These are phyloP conservation scores for Umbelopsis isabellina DNA, from an alignment of 192 early-diverging fungal species.

Conservation along the genomic window DNA sequence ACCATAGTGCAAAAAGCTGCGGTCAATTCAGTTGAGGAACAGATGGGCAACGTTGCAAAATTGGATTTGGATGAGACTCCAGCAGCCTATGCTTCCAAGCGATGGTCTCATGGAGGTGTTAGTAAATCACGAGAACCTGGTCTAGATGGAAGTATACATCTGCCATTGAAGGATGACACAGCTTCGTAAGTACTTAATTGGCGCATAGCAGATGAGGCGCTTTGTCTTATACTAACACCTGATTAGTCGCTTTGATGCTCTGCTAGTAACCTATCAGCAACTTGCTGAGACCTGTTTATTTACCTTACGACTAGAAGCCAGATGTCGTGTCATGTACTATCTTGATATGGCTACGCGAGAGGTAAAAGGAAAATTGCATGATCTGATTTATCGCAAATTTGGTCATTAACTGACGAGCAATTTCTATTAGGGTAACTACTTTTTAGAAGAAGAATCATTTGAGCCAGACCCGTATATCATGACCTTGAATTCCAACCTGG, in stretches of 20 bases:
- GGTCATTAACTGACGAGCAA: background rate
- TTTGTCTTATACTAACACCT: background rate
- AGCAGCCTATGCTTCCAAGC: slow-evolving; percentile 11
- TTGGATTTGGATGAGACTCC: background rate
- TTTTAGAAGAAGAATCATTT: slow-evolving; percentile 69
- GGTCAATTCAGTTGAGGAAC: slow-evolving; percentile 1
- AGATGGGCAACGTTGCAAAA: background rate
- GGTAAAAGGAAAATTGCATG: slow-evolving; percentile 40
- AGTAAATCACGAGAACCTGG: slow-evolving; percentile 19
- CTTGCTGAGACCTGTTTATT: slow-evolving; percentile 82
- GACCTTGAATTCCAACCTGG: slow-evolving; percentile 78
- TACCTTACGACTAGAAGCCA: slow-evolving; percentile 80
- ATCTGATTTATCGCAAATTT: background rate
- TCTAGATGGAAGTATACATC: slow-evolving; percentile 34
- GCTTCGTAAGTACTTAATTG: slow-evolving; percentile 30
- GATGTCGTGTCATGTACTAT: slow-evolving; percentile 85
- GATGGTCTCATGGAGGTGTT: slow-evolving; percentile 39
- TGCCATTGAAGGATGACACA: slow-evolving; percentile 54
- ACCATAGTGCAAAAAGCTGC: background rate
- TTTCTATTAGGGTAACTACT: slow-evolving; percentile 72
- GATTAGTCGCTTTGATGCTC: slow-evolving; percentile 50
- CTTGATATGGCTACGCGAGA: slow-evolving; percentile 90
- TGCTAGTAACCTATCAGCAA: slow-evolving; percentile 67
- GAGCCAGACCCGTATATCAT: slow-evolving; percentile 92
- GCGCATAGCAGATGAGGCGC: background rate